These are phyloP conservation scores for Lumnitzera racemosa DNA, from an alignment of 345 rosid species.

Conservation along the genomic window DNA sequence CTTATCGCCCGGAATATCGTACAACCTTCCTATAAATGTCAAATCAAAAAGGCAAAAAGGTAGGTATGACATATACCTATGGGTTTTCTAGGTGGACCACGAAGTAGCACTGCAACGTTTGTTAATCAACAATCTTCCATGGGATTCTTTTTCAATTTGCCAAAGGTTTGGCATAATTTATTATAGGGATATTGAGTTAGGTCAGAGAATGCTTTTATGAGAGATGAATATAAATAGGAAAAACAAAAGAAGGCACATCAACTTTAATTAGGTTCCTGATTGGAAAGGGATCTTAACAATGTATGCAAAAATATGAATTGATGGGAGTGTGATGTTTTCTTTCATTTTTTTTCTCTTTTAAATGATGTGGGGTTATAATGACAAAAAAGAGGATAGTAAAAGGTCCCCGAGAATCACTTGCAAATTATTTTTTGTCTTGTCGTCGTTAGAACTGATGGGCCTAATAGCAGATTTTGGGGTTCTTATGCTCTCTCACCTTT, in stretches of 20 bases:
- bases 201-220: constrained; percentile 18
- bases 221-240: neutral
- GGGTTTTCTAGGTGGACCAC: too few species aligned
- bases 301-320: neutral
- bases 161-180: too few species aligned
- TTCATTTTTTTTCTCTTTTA: neutral
- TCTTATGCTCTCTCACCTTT: constrained; percentile 5
- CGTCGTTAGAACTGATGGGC: constrained; percentile 17
- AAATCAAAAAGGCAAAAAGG: too few species aligned
- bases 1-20: too few species aligned
- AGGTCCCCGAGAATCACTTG: constrained; percentile 5
- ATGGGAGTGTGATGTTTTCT: constrained; percentile 15
- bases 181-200: too few species aligned
- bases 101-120: too few species aligned
- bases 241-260: neutral
- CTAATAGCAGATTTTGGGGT: constrained; percentile 3
- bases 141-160: neutral
- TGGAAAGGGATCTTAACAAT: constrained; percentile 1
- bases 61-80: too few species aligned
- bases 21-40: too few species aligned
- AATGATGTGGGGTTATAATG: constrained; percentile 3
- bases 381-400: constrained; percentile 10
- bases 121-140: too few species aligned
- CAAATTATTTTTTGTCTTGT: constrained; percentile 14
- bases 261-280: constrained; percentile 4